These are phyloP conservation scores for Capsicum rhomboideum DNA, from an alignment of 257 asterid genomes.

Conservation along the genomic window DNA sequence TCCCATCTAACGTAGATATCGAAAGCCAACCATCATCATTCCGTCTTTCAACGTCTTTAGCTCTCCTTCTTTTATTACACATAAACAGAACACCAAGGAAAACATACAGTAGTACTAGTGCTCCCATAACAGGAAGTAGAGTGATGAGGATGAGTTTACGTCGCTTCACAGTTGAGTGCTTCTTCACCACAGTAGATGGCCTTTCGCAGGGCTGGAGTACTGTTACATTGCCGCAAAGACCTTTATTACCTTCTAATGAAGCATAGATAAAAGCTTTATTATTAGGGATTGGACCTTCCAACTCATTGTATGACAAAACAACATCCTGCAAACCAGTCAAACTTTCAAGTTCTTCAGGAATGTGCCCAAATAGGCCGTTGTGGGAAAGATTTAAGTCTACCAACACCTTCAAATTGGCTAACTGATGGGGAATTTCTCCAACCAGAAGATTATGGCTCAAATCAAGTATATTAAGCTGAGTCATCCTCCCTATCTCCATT, in stretches of 20 bases:
- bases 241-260: conserved; percentile 1
- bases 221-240: background rate
- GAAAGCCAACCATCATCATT: background rate
- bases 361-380: background rate
- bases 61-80: background rate
- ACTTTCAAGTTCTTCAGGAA: background rate
- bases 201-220: background rate
- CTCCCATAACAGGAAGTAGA: background rate
- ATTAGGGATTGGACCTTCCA: background rate
- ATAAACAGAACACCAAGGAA: background rate
- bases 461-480: background rate
- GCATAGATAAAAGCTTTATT: background rate
- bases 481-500: background rate
- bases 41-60: background rate
- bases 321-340: background rate
- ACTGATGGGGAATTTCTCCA: background rate
- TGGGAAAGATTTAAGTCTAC: background rate
- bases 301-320: background rate
- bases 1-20: background rate
- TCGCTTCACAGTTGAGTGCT: background rate
- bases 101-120: background rate
- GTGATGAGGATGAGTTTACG: background rate
- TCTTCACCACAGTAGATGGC: background rate
- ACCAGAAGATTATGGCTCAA: background rate
- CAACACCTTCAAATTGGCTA: background rate